Percentiles rank a stretch among this genome's conserved stretches.
These are phyloP conservation scores for Diplocarpon rosae DNA, from an alignment of 2,329 filamentous ascomycete species.

Conservation along the genomic window DNA sequence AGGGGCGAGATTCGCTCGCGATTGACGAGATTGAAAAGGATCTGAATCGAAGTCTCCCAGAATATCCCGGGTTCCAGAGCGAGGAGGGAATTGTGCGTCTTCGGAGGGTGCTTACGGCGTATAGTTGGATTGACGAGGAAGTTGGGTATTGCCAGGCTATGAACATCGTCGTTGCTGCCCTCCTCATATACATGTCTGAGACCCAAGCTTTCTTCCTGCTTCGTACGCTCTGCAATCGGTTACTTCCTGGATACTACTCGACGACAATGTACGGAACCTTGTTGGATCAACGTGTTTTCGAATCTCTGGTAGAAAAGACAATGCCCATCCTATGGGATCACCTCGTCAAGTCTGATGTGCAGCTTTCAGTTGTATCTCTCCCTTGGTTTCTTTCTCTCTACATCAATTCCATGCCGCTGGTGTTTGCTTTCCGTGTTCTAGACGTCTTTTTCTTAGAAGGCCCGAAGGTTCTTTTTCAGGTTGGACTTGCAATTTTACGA, in stretches of 20 bases:
- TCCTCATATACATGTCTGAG: slow-evolving; percentile 98
- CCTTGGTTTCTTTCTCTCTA: slow-evolving; percentile 98
- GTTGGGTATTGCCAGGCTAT: slow-evolving; percentile 99
- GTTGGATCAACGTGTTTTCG: slow-evolving; percentile 93
- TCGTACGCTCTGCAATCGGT: slow-evolving; percentile 79
- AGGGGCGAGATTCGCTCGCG: slow-evolving; percentile 79
- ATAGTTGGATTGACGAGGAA: slow-evolving; percentile 92
- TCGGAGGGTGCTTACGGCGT: slow-evolving; percentile 84
- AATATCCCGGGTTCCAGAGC: slow-evolving; percentile 95
- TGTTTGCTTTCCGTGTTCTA: slow-evolving; percentile 91
- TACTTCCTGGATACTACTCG: slow-evolving; percentile 94
- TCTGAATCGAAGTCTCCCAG: slow-evolving; percentile 86
- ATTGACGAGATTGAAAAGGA: slow-evolving; percentile 99
- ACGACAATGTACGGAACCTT: slow-evolving; percentile 98
- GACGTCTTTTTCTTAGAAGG: slow-evolving; percentile 98
- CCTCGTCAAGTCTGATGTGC: slow-evolving; percentile 91
- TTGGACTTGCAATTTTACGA: slow-evolving; percentile 88
- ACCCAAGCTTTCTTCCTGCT: slow-evolving; percentile 90
- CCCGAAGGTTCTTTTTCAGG: slow-evolving; percentile 93
- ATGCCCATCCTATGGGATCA: slow-evolving; percentile 99
- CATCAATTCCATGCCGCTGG: slow-evolving; percentile 98
- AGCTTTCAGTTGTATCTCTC: slow-evolving; percentile 90
- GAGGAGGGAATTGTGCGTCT: slow-evolving; percentile 88
- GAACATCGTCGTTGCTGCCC: slow-evolving; percentile 98
- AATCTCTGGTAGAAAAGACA: slow-evolving; percentile 94